These are phyloP conservation scores for Candida lessepsii DNA, from an alignment of 805 yeast genomes.

Conservation along the genomic window DNA sequence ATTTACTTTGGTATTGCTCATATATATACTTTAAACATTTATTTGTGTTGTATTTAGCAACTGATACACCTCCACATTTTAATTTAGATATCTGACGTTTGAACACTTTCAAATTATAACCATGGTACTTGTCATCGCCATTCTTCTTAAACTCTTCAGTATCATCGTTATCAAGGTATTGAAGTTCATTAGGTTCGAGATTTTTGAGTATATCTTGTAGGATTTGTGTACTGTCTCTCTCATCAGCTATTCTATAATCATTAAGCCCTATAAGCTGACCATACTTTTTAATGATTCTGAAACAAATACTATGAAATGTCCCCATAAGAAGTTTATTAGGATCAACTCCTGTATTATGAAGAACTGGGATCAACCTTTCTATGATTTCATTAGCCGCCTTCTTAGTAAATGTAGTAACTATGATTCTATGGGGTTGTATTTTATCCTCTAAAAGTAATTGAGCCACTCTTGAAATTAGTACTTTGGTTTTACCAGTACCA, in stretches of 20 bases:
- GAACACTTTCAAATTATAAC: constrained; percentile 40
- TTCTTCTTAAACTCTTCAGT: constrained; percentile 13
- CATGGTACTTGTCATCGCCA: constrained; percentile 23
- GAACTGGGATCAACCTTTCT: constrained; percentile 49
- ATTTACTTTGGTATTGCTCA: constrained; percentile 48
- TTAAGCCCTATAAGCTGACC: constrained; percentile 50
- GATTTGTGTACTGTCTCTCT: constrained; percentile 53
- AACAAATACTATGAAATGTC: constrained; percentile 86
- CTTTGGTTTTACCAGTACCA: constrained; percentile 78
- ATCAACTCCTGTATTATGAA: constrained; percentile 35
- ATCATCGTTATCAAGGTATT: not conserved
- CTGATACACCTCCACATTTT: constrained; percentile 54
- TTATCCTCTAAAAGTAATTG: constrained; percentile 52
- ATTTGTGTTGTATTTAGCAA: constrained; percentile 28
- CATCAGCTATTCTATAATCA: constrained; percentile 59
- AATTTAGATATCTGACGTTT: constrained; percentile 51
- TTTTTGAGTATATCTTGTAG: constrained; percentile 40
- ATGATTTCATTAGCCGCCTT: constrained; percentile 88
- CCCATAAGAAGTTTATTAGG: constrained; percentile 62
- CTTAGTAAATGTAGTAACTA: constrained; percentile 91
- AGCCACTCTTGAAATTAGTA: constrained; percentile 76
- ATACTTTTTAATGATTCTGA: constrained; percentile 52
- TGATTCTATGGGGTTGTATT: constrained; percentile 58
- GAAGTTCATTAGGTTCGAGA: constrained; percentile 20
- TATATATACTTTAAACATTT: constrained; percentile 35